Conservation (phyloP, 2,329 filamentous ascomycete genomes). For the Talaromyces albobiverticillius region DNA sequence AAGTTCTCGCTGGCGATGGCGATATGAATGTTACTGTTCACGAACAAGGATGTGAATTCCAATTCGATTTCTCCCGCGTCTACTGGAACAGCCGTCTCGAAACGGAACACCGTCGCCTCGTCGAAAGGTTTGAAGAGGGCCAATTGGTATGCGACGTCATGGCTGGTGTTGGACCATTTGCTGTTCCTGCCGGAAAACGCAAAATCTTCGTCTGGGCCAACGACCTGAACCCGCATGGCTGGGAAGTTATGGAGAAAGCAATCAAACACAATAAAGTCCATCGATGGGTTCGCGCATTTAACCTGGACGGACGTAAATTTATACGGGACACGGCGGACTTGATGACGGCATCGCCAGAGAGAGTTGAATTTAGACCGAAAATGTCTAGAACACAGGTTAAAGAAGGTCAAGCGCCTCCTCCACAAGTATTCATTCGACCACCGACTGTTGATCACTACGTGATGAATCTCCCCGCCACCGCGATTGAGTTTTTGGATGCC, state of each 20-base stretch:
- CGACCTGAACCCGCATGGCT: conserved; percentile 91
- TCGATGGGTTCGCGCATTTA: conserved; percentile 73
- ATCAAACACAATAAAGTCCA: conserved; percentile 75
- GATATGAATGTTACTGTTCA: conserved; percentile 80
- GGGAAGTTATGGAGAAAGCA: conserved; percentile 66
- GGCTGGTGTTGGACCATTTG: conserved; percentile 95
- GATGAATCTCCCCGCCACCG: conserved; percentile 93
- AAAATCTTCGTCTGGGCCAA: conserved; percentile 94
- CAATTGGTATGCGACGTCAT: conserved; percentile 95
- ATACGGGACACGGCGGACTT: conserved; percentile 68
- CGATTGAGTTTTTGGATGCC: conserved; percentile 74
- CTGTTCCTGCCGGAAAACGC: conserved; percentile 84
- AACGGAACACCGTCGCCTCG: conserved; percentile 79
- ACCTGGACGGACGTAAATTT: conserved; percentile 77
- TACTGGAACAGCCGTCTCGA: conserved; percentile 97
- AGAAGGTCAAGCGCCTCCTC: conserved; percentile 26
- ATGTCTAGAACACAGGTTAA: conserved; percentile 21
- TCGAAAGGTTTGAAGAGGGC: conserved; percentile 72
- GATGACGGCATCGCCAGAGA: conserved; percentile 47
- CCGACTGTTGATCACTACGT: conserved; percentile 86
- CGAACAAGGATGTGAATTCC: conserved; percentile 82
- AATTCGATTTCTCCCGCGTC: conserved; percentile 91
- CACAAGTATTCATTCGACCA: conserved; percentile 48
- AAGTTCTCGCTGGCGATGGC: conserved; percentile 77
- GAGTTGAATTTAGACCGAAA: conserved; percentile 52